Evolutionary conservation across 768 basidiomycete species (phyloP).

Genomic region (Kwoniella sp.): DNA sequence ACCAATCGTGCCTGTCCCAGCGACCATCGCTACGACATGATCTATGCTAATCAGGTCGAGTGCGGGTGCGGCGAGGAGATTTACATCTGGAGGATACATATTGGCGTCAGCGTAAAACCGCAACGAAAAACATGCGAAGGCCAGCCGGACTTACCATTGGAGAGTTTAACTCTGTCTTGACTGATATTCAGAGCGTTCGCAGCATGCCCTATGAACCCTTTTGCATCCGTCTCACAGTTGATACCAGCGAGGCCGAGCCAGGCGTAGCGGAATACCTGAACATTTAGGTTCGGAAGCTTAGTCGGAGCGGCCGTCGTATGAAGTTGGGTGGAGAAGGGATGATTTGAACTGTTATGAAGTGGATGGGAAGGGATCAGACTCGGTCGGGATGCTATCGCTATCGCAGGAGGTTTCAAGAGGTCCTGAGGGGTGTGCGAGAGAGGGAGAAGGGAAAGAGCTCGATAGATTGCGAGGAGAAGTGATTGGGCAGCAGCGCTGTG

Average conservation of each 20-base stretch:
- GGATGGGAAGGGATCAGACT: slow-evolving; percentile 14
- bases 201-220: slow-evolving; percentile 32
- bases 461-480: slow-evolving; percentile 41
- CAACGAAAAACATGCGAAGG: too few relatives aligned
- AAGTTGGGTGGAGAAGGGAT: too few relatives aligned
- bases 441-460: slow-evolving; percentile 42
- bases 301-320: slow-evolving; percentile 13
- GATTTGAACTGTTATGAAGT: too few relatives aligned
- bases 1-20: slow-evolving; percentile 52
- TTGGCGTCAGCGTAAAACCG: neutral
- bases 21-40: slow-evolving; percentile 46
- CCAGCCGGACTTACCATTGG: slow-evolving; percentile 44
- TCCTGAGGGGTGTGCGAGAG: slow-evolving; percentile 23
- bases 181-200: slow-evolving; percentile 25
- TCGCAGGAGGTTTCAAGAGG: slow-evolving; percentile 4
- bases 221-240: slow-evolving; percentile 23
- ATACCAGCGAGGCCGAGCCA: slow-evolving; percentile 54
- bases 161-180: slow-evolving; percentile 32
- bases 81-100: slow-evolving; percentile 40
- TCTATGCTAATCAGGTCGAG: slow-evolving; percentile 26
- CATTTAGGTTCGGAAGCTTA: slow-evolving; percentile 23
- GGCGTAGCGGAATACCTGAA: slow-evolving; percentile 36
- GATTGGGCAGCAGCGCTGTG: slow-evolving; percentile 27
- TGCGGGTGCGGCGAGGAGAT: slow-evolving; percentile 50
- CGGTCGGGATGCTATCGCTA: neutral